Percentiles rank a stretch among this genome's conserved stretches.
These are phyloP conservation scores for Rhododendron williamsianum DNA, from an alignment of 148 eudicot species.

Conservation along the genomic window DNA sequence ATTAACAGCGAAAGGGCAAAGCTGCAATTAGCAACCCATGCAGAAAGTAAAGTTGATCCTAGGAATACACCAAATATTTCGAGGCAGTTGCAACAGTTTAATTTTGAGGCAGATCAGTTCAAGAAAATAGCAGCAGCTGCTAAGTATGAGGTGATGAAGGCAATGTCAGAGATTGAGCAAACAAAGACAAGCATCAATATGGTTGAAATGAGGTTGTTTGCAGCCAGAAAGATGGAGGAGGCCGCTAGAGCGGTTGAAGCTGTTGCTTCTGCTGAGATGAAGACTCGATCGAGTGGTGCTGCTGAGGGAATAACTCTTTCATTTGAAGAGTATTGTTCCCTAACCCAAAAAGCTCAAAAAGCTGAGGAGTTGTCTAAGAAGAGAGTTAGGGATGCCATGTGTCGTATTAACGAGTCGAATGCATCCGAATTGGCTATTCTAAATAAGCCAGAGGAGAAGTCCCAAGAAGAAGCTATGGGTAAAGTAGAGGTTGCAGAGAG, in stretches of 20 bases:
- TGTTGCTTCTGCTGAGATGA: constrained; percentile 68
- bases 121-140: constrained; percentile 80
- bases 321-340: constrained; percentile 57
- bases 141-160: constrained; percentile 68
- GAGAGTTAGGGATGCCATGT: constrained; percentile 17
- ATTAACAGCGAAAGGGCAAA: not conserved
- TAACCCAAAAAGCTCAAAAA: constrained; percentile 47
- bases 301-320: constrained; percentile 56
- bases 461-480: constrained; percentile 24
- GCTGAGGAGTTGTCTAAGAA: constrained; percentile 41
- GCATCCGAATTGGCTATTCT: constrained; percentile 13
- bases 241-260: constrained; percentile 89
- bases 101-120: constrained; percentile 70
- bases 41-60: constrained; percentile 13
- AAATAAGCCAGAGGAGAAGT: constrained; percentile 27
- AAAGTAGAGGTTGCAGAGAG: constrained; percentile 24
- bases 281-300: constrained; percentile 23
- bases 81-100: constrained; percentile 42
- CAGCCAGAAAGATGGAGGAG: constrained; percentile 87
- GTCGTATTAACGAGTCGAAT: constrained; percentile 2
- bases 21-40: constrained; percentile 3
- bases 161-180: constrained; percentile 73
- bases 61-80: constrained; percentile 22
- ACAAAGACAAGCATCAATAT: constrained; percentile 67
- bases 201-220: constrained; percentile 80